Percentiles rank a stretch among this genome's conserved stretches.
Conservation (phyloP, 2,329 filamentous ascomycete genomes). For the Fusarium domesticum region DNA sequence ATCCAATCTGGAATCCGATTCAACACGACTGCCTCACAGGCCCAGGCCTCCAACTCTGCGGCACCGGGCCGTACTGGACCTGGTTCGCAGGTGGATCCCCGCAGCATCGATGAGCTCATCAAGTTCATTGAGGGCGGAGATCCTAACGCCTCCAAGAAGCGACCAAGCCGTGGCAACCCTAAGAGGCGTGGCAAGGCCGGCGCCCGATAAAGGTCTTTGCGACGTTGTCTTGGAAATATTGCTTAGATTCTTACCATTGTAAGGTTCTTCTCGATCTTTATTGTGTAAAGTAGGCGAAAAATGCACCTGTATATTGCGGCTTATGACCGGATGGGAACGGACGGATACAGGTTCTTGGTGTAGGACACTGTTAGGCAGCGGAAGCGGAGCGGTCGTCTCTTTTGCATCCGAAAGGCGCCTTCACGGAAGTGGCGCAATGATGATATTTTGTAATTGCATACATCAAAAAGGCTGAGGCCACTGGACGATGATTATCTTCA, state of each 20-base stretch:
- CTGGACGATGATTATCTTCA: slow-evolving; percentile 28
- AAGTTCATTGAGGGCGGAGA: slow-evolving; percentile 86
- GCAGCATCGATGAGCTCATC: slow-evolving; percentile 89
- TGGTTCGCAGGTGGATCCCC: slow-evolving; percentile 58
- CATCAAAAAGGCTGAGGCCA: slow-evolving; percentile 15
- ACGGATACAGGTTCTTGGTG: slow-evolving; percentile 11
- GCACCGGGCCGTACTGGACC: slow-evolving; percentile 32
- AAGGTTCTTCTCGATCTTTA: neutral
- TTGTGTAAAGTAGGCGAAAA: slow-evolving; percentile 22
- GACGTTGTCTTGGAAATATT: neutral
- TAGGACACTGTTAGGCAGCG: slow-evolving; percentile 7
- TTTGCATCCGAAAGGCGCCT: slow-evolving; percentile 18
- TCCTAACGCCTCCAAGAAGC: slow-evolving; percentile 54
- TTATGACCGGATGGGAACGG: slow-evolving; percentile 8
- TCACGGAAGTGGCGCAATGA: slow-evolving; percentile 18
- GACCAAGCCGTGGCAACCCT: slow-evolving; percentile 51
- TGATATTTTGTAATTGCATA: slow-evolving; percentile 21
- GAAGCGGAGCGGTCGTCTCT: slow-evolving; percentile 3
- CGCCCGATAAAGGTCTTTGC: slow-evolving; percentile 14
- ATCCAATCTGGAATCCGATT: slow-evolving; percentile 69
- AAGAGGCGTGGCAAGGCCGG: slow-evolving; percentile 47
- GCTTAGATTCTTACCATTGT: neutral
- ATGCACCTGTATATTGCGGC: slow-evolving; percentile 18
- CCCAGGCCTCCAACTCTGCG: slow-evolving; percentile 28
- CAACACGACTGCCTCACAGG: slow-evolving; percentile 38